Conservation (phyloP, 768 basidiomycete species). For the Lentinula lateritia region DNA sequence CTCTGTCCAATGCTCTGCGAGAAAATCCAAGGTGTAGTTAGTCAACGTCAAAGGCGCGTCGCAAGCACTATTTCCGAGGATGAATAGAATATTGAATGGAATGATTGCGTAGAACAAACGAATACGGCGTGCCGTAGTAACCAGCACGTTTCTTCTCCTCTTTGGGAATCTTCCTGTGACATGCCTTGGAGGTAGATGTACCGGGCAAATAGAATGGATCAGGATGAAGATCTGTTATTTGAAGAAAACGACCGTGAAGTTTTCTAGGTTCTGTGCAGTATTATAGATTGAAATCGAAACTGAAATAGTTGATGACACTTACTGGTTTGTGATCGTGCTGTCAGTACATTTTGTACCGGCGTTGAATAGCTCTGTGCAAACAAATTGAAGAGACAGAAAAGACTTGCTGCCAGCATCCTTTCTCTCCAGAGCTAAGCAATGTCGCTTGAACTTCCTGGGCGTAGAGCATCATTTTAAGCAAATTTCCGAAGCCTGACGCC, state of each 20-base stretch:
- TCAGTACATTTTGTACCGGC: neutral
- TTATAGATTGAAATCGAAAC: neutral
- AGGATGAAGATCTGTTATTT: constrained; percentile 79
- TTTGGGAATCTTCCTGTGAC: constrained; percentile 61
- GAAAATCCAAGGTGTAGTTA: constrained; percentile 75
- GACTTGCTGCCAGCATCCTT: neutral
- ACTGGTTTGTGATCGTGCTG: neutral
- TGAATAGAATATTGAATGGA: neutral
- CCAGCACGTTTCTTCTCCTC: constrained; percentile 48
- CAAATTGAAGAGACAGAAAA: neutral
- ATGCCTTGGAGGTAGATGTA: constrained; percentile 53
- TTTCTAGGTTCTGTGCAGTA: constrained; percentile 1
- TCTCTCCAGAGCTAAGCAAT: neutral
- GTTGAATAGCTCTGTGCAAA: neutral
- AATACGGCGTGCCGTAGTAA: constrained; percentile 62
- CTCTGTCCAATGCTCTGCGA: constrained; percentile 73
- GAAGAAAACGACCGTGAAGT: constrained; percentile 68
- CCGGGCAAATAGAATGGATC: constrained; percentile 58
- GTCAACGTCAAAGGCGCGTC: constrained; percentile 79
- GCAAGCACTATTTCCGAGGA: constrained; percentile 48
- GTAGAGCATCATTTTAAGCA: neutral
- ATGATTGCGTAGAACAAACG: constrained; percentile 36
- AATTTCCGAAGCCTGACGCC: neutral
- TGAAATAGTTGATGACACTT: neutral
- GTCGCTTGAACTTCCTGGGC: neutral